phyloP scores from a whole-genome alignment of 495 filamentous ascomycete species.

The Hypoxylon rickii region DNA sequence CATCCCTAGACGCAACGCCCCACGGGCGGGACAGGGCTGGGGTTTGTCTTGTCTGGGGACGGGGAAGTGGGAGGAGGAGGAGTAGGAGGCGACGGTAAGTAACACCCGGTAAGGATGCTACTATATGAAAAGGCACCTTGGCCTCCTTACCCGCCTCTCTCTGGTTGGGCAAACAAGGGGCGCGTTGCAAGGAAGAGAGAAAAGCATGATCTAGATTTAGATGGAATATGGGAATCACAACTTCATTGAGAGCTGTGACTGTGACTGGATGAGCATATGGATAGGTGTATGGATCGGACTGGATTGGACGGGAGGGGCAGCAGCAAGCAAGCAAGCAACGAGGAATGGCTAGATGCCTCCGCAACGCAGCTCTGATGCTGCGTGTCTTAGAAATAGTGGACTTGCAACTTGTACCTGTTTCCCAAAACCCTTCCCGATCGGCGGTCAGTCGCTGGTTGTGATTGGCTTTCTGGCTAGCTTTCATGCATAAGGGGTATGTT shows the following conservation, averaged over 20 bases:
- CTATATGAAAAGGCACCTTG: slow-evolving; percentile 7
- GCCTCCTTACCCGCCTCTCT: slow-evolving; percentile 26
- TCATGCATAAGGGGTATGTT: slow-evolving; percentile 18
- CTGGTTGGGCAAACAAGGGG: slow-evolving; percentile 19
- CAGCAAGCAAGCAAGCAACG: no score
- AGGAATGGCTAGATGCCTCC: slow-evolving; percentile 29
- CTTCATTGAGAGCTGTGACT: slow-evolving; percentile 12
- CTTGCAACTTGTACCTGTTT: slow-evolving; percentile 5
- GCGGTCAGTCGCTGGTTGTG: slow-evolving; percentile 8
- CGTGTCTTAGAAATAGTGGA: slow-evolving; percentile 28
- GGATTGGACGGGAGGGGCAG: slow-evolving; percentile 3
- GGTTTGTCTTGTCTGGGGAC: no score
- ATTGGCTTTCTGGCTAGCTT: slow-evolving; percentile 19
- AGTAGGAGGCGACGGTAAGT: no score
- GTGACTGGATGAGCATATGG: slow-evolving; percentile 16
- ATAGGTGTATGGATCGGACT: background rate
- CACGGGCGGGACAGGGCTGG: slow-evolving; percentile 28
- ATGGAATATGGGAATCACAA: slow-evolving; percentile 18
- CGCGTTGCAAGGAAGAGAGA: background rate
- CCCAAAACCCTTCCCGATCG: slow-evolving; percentile 22
- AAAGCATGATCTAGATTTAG: no score
- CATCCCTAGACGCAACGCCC: slow-evolving; percentile 25
- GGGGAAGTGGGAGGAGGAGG: no score
- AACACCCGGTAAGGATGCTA: slow-evolving; percentile 31
- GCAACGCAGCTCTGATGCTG: background rate